Conservation (phyloP, 2,329 filamentous ascomycete species). For the Fusarium oxysporum region DNA sequence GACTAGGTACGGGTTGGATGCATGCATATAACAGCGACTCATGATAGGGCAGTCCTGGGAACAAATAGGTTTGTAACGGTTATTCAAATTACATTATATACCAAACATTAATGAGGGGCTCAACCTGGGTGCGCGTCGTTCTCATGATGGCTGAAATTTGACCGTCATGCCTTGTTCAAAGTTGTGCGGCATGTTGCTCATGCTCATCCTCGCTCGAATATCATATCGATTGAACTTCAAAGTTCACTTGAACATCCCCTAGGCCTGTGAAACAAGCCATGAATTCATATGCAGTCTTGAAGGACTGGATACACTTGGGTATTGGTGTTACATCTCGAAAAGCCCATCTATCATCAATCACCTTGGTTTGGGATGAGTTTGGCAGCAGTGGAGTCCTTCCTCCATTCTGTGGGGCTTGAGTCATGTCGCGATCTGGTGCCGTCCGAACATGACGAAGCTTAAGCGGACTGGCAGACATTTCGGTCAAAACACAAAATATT, state of each 20-base stretch:
- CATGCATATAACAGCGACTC: too few relatives aligned
- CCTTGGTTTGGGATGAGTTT: neutral
- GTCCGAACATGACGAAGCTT: neutral
- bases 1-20: too few relatives aligned
- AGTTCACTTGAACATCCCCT: neutral
- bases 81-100: too few relatives aligned
- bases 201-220: neutral
- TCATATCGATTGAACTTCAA: neutral
- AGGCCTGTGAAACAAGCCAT: neutral
- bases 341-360: neutral
- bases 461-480: neutral
- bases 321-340: neutral
- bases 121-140: too few relatives aligned
- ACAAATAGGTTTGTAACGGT: too few relatives aligned
- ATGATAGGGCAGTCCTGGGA: too few relatives aligned
- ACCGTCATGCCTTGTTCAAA: too few relatives aligned
- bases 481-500: accelerated
- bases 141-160: too few relatives aligned
- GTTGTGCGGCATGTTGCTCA: too few relatives aligned
- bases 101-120: too few relatives aligned
- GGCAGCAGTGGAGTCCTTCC: neutral
- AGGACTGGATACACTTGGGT: too few relatives aligned
- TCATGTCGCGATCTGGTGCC: neutral
- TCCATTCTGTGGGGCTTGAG: neutral
- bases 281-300: neutral